Base-by-base conservation (phyloP, 2,329 filamentous ascomycete genomes). In the Chaetomium sp. region DNA sequence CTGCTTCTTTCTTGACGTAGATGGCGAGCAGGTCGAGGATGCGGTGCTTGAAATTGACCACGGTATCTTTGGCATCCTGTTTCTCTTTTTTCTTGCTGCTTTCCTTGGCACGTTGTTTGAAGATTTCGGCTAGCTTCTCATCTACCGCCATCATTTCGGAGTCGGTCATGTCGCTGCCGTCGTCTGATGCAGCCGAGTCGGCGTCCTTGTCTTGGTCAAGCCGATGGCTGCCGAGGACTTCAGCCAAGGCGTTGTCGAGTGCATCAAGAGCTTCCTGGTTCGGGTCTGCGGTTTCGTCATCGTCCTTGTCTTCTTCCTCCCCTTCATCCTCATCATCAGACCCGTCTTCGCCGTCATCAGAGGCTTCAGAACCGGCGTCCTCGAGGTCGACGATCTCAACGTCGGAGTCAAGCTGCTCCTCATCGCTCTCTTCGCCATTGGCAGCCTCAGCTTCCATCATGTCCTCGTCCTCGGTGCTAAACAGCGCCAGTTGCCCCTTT, bases 111-210 rank as follows among this genome's bases (percentile, higher is more conserved):
- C 86, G 84, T 62, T 91, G 85, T 62, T 85, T 84, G 78, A 97
- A 95, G 59, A 96, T 89, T 60, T 89, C 88, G 50, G 85, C 83
- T 4, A 99, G 82, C 67, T 92, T 87, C 9, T 81, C 81, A 65
- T 97, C 92, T 12, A 97, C 76, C 3, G 85, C 85, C 73, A 96
- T 85, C 94, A 97, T 97, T 68, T 96, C 87, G 14, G 92, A 91
- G 72, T 97, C 92, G 59, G 90, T 87, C 91, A 99, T 96, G 71
- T 96, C 89, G 2, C 81, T 84, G 57, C 87, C 87, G 8, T 80
- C 80, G 35, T 83, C 83, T 1, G 76, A 76, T 3, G 79, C 79
- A 1, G 79, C 83, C 1, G 76, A 76, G 2, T 79, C 79, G 1
- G 79, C 79, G 48, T 84, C 75, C 12, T 71, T 72, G 59, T 84